Base-by-base conservation (phyloP, 345 rosid genomes). In the Combretum micranthum region DNA sequence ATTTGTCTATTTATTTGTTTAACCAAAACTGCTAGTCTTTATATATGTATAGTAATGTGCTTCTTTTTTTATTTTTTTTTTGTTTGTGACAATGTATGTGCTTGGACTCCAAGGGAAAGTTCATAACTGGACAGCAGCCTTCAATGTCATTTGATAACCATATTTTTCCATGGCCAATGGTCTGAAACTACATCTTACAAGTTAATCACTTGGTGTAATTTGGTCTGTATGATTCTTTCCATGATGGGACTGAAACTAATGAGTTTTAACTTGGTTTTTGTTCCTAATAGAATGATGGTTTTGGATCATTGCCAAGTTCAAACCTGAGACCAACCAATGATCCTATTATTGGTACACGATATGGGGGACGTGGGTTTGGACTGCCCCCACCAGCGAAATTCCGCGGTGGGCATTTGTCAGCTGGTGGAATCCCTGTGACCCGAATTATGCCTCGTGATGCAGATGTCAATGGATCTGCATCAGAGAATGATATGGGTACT, bases 321-420 rank as follows among this genome's bases (percentile, higher is more conserved):
- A 80, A 53, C 58, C 53, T 67, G 60, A 64, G 77, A 56, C 62
- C 80, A 16, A 63, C 68, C 46, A 59, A 68, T 50, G 80, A 73
- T 59, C 68, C 73, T 17, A 47, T 72, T 45, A 13, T 65, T 37
- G 74, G 54, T 54, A 15, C 56, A 13, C 73, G 83, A 65, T 76
- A 64, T 45, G 54, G 50, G 0, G 57, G 72, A 45, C 42, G 50
- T 12, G 82, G 84, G 42, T 60, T 74, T 57, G 79, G 69, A 39
- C 73, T 83, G 2, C 90, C 95, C 0, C 77, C 90, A 32, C 69
- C 87, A 3, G 63, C 84, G 0, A 83, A 77, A 53, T 82, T 86
- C 65, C 75, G 80, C 51, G 80, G 90, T 9, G 83, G 86, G 14
- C 83, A 69, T 74, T 70, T 82, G 6, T 83, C 86, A 0, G 51